Percentiles rank a stretch among this genome's conserved stretches.
Evolutionary conservation across 2,329 filamentous ascomycete species (phyloP).

Genomic region (Kalmusia sp.): DNA sequence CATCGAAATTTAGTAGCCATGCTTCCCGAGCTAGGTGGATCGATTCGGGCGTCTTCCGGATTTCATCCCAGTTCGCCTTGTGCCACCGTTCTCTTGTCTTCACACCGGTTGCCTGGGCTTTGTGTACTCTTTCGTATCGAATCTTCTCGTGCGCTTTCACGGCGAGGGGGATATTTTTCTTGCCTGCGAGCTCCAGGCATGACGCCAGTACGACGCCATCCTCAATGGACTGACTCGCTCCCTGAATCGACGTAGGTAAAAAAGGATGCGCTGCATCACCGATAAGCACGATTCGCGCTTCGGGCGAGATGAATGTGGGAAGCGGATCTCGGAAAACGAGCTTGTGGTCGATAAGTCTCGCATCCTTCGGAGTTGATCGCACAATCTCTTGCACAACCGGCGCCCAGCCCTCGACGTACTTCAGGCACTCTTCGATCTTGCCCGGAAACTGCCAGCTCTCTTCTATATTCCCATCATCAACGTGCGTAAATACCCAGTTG

Average conservation of each 20-base stretch:
- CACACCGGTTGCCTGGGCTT: slow-evolving; percentile 36
- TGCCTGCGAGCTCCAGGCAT: slow-evolving; percentile 34
- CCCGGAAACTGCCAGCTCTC: slow-evolving; percentile 44
- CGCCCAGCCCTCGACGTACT: slow-evolving; percentile 40
- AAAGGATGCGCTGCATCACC: slow-evolving; percentile 63
- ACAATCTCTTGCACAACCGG: slow-evolving; percentile 41
- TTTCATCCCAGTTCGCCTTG: slow-evolving; percentile 38
- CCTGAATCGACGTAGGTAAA: slow-evolving; percentile 61
- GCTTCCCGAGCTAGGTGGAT: slow-evolving; percentile 38
- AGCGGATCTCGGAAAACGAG: slow-evolving; percentile 61
- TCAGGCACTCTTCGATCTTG: slow-evolving; percentile 38
- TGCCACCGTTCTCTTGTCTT: slow-evolving; percentile 41
- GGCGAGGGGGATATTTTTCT: slow-evolving; percentile 29
- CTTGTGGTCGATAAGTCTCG: slow-evolving; percentile 59
- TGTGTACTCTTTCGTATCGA: slow-evolving; percentile 36
- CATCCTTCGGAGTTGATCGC: slow-evolving; percentile 39
- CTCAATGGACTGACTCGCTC: slow-evolving; percentile 62
- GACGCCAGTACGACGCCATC: slow-evolving; percentile 47
- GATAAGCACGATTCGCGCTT: slow-evolving; percentile 57
- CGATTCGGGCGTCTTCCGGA: slow-evolving; percentile 32
- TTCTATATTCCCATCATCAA: slow-evolving; percentile 48
- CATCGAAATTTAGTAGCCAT: slow-evolving; percentile 41
- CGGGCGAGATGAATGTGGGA: slow-evolving; percentile 59
- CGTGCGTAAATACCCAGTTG: slow-evolving; percentile 47
- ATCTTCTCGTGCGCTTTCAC: slow-evolving; percentile 42